Percentiles rank a stretch among this genome's conserved stretches.
Evolutionary conservation across 1,284 basidiomycete genomes (phyloP).

Genomic region (Ustilago trichophora): DNA sequence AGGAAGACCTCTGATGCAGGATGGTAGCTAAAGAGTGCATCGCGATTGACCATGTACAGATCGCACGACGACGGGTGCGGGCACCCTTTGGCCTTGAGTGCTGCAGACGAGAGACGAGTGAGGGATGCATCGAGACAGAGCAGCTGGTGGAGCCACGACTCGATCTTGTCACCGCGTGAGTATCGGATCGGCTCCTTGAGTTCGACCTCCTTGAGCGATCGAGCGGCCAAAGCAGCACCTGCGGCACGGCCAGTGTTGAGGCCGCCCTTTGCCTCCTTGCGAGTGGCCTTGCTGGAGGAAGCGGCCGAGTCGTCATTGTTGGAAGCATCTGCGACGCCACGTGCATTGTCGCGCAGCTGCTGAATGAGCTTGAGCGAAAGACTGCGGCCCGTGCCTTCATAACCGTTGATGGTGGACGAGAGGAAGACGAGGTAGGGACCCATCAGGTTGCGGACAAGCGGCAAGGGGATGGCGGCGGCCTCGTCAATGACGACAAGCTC

Average conservation of each 20-base stretch:
- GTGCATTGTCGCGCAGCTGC: constrained; percentile 83
- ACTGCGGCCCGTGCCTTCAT: constrained; percentile 97
- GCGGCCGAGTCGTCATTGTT: constrained; percentile 69
- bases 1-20: constrained; percentile 95
- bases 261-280: constrained; percentile 67
- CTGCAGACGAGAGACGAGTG: constrained; percentile 70
- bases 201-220: constrained; percentile 90
- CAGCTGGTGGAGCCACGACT: constrained; percentile 91
- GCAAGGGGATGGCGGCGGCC: constrained; percentile 95
- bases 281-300: constrained; percentile 67
- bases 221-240: constrained; percentile 70
- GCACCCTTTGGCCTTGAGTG: constrained; percentile 51
- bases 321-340: constrained; percentile 66
- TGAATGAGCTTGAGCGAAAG: constrained; percentile 97
- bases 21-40: constrained; percentile 96
- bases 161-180: constrained; percentile 83
- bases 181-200: constrained; percentile 96
- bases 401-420: constrained; percentile 98
- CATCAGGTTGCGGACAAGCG: constrained; percentile 90
- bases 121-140: constrained; percentile 93
- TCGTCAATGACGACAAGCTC: constrained; percentile 98
- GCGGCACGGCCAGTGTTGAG: constrained; percentile 45
- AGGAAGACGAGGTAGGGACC: constrained; percentile 98
- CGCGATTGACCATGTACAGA: constrained; percentile 92
- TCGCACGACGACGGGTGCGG: constrained; percentile 94